Evolutionary conservation across 257 asterid species (phyloP), one percentile per base, ranked within the genome.

Genomic region (Avicennia marina): DNA sequence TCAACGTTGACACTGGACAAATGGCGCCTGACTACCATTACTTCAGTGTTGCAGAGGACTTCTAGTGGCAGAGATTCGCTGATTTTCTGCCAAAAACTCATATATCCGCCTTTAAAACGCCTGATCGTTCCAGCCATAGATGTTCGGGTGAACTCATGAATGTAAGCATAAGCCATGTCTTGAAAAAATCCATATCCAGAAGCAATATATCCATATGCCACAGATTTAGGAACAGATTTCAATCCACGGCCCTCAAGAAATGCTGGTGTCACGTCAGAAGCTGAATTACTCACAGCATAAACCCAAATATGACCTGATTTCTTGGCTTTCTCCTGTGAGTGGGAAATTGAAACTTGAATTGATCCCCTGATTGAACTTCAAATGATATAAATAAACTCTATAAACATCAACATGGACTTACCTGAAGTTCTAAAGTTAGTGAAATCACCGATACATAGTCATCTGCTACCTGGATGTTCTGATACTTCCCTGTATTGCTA

Each of bases 111-210:
- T 76, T 63, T 82, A 11, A 87, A 84, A 16, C 96, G 89, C 43
- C 87, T 66, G n/a, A 87, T 87, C 65, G 82, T 87, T 29, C 94
- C 96, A 8, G 89, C 94, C 93, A 87, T 84, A 9, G 96, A 87
- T 0, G 96, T 84, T 49, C 85, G 70, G 6, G 82, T 87, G 71
- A 87, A 87, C 63, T 87, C 96, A 27, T 87, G 94, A 40, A 84
- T 56, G 66, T 87, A 87, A 0, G 93, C 93, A 27, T 87, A 87
- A 18, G 94, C 77, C 91, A 87, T 82, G 64, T 87, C 96, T 63
- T 82, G 93, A 38, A 78, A 81, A 54, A 81, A 87, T 38, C 96
- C 94, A 53, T 84, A 87, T 56, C 96, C 96, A 3, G 96, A 87
- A 62, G 96, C 96, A 9, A 94, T 87, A 44, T 78, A 87, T 4